Percentiles rank a stretch among this genome's conserved stretches.
These are phyloP conservation scores for Brasilioporus rufonigricans DNA, from an alignment of 768 basidiomycete genomes.

Conservation along the genomic window DNA sequence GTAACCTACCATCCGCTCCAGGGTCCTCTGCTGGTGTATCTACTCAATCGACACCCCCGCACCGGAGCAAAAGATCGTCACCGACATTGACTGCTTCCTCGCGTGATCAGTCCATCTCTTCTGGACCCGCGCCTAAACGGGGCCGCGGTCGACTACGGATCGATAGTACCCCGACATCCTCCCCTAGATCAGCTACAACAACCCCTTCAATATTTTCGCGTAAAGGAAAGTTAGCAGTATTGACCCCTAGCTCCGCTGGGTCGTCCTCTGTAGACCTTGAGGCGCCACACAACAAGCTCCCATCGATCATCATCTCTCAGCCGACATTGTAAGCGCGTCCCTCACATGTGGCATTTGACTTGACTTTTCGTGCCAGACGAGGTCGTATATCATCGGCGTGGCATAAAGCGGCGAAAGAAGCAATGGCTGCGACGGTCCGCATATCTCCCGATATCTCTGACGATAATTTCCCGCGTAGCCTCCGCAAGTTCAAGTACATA, in stretches of 20 bases:
- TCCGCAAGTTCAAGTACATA: constrained; percentile 46
- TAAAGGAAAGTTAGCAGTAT: neutral
- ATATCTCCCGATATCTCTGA: constrained; percentile 35
- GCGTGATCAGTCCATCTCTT: constrained; percentile 15
- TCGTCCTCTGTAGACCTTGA: constrained; percentile 11
- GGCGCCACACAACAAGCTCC: neutral
- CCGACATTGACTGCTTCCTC: constrained; percentile 8
- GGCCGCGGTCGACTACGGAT: constrained; percentile 3
- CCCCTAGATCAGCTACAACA: constrained; percentile 3
- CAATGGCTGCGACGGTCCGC: constrained; percentile 31
- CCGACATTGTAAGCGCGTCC: constrained; percentile 20
- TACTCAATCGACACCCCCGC: constrained; percentile 3
- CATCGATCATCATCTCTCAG: constrained; percentile 19
- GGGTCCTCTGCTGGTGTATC: constrained; percentile 6
- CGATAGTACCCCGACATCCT: constrained; percentile 4
- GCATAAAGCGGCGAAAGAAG: constrained; percentile 26
- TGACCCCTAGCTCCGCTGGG: constrained; percentile 14
- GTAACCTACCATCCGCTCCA: constrained; percentile 2
- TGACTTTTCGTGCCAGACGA: constrained; percentile 19
- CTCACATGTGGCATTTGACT: neutral
- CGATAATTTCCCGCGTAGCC: constrained; percentile 41
- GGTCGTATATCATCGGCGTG: constrained; percentile 29
- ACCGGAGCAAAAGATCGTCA: constrained; percentile 9
- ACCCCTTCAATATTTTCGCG: constrained; percentile 4
- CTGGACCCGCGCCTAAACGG: constrained; percentile 9